phyloP scores from a whole-genome alignment of 208 protist genomes.

The Leishmania braziliensis region DNA sequence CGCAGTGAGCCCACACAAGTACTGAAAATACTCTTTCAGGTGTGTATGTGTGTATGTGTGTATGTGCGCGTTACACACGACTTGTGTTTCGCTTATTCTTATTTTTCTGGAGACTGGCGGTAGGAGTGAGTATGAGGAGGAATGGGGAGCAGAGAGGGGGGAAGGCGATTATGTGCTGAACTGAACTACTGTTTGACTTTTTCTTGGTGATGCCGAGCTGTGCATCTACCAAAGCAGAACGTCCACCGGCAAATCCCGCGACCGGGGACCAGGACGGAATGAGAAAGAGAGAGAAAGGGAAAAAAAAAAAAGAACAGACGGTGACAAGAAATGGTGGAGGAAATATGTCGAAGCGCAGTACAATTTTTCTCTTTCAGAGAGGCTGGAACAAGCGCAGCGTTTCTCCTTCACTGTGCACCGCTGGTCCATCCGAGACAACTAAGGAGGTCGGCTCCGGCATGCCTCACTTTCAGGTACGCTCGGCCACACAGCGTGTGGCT shows the following conservation, averaged over 20 bases:
- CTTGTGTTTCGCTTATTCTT: background rate
- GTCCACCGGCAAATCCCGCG: too few species aligned
- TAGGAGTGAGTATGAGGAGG: background rate
- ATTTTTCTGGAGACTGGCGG: background rate
- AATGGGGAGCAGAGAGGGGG: background rate
- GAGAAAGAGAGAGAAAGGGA: too few species aligned
- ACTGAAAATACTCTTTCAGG: background rate
- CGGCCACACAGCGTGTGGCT: background rate
- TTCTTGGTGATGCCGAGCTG: background rate
- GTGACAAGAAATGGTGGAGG: background rate
- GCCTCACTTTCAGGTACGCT: background rate
- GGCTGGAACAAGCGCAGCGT: background rate
- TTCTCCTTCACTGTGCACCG: background rate
- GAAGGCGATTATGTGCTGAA: background rate
- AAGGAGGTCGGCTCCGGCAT: background rate
- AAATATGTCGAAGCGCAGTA: background rate
- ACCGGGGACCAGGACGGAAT: too few species aligned
- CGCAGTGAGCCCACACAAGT: background rate
- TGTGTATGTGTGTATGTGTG: background rate
- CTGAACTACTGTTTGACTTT: background rate
- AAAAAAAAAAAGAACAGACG: background rate
- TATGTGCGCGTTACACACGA: background rate
- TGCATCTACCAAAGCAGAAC: too few species aligned
- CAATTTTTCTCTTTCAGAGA: background rate
- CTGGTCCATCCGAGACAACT: background rate